phyloP scores from a whole-genome alignment of 768 basidiomycete species.

The Pulveroboletus sp. region DNA sequence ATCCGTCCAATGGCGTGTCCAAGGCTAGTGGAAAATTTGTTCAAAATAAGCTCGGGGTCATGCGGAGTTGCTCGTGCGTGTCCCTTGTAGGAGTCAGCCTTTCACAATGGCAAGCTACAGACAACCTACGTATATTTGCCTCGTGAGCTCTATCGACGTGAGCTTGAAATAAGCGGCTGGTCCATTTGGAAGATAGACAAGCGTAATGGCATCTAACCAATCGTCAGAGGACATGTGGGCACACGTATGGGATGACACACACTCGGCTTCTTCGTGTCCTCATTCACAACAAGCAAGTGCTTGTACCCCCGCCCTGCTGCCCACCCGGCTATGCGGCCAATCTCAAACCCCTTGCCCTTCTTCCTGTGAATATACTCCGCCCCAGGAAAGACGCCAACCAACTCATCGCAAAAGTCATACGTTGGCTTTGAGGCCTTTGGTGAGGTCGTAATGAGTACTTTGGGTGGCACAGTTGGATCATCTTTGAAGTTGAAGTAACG shows the following conservation, averaged over 20 bases:
- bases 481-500: conserved; percentile 66
- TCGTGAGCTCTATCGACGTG: conserved; percentile 79
- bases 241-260: conserved; percentile 29
- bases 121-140: conserved; percentile 72
- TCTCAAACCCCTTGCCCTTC: conserved; percentile 85
- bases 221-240: conserved; percentile 5
- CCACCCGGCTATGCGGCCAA: conserved; percentile 91
- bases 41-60: conserved; percentile 91
- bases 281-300: conserved; percentile 89
- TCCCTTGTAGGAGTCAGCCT: conserved; percentile 45
- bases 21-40: conserved; percentile 89
- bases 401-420: conserved; percentile 89
- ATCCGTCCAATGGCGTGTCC: conserved; percentile 92
- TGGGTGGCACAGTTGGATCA: conserved; percentile 72
- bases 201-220: conserved; percentile 78
- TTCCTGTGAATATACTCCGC: conserved; percentile 84
- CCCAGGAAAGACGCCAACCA: conserved; percentile 86
- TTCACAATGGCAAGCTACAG: background rate
- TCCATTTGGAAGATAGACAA: conserved; percentile 86
- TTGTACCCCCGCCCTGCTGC: conserved; percentile 84
- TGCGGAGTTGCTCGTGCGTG: conserved; percentile 92
- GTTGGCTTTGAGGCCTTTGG: conserved; percentile 83
- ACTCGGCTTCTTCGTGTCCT: conserved; percentile 94
- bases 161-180: conserved; percentile 96
- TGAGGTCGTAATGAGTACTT: conserved; percentile 87